Percentiles rank a stretch among this genome's conserved stretches.
phyloP scores from a whole-genome alignment of 1,284 basidiomycete species.

The Rhodotorula sp. region DNA sequence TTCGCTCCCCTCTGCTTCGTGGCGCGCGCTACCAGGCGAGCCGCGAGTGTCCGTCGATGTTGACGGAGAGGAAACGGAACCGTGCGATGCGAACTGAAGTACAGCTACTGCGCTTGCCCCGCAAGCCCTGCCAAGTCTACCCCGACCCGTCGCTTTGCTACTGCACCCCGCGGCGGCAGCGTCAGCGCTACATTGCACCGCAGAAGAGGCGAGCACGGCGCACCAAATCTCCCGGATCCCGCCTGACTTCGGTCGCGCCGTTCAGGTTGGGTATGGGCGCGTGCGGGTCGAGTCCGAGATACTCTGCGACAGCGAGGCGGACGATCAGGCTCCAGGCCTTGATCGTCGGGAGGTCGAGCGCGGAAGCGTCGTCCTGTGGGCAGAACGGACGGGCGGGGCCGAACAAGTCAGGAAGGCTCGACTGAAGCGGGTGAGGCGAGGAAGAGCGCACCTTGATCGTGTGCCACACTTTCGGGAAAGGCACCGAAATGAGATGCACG shows the following conservation, averaged over 20 bases:
- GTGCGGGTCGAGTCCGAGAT: constrained; percentile 65
- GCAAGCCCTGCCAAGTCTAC: neutral
- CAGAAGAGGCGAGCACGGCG: neutral
- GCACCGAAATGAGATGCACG: constrained; percentile 84
- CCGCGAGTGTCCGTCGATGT: too few relatives aligned
- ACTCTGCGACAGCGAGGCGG: constrained; percentile 85
- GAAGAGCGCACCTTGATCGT: constrained; percentile 63
- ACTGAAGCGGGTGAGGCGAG: neutral
- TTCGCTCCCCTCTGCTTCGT: too few relatives aligned
- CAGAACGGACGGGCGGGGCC: neutral
- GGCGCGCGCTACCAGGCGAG: too few relatives aligned
- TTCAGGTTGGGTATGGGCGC: neutral
- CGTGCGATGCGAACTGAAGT: too few relatives aligned
- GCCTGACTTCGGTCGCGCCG: neutral
- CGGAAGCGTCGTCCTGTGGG: constrained; percentile 80
- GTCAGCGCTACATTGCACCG: neutral
- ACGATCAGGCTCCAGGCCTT: constrained; percentile 86
- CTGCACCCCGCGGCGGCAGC: neutral
- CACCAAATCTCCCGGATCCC: constrained; percentile 17
- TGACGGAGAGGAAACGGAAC: too few relatives aligned
- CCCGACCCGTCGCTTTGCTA: neutral
- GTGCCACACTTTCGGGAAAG: constrained; percentile 94
- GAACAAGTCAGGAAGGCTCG: too few relatives aligned
- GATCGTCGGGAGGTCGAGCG: constrained; percentile 82
- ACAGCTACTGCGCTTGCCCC: neutral